A percentile compares a stretch with the other conserved stretches of the same genome.
Conservation (phyloP, 768 basidiomycete species). For the Trametes elegans region DNA sequence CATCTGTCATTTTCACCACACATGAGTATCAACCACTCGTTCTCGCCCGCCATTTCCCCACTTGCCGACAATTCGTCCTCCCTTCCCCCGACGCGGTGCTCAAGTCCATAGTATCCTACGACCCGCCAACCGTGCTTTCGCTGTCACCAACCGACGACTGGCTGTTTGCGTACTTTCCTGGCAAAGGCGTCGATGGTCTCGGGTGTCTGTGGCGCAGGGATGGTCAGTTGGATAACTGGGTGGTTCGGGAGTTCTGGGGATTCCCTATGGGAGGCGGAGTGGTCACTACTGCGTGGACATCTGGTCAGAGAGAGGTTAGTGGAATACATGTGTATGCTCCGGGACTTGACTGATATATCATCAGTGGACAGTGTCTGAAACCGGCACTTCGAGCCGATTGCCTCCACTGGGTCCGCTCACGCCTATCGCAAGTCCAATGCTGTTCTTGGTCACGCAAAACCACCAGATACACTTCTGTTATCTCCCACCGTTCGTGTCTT, state of each 20-base stretch:
- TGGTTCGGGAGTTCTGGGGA: constrained; percentile 53
- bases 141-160: constrained; percentile 57
- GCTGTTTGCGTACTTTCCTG: constrained; percentile 77
- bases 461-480: constrained; percentile 56
- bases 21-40: constrained; percentile 62
- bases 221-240: constrained; percentile 60
- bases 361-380: constrained; percentile 53
- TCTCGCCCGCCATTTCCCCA: constrained; percentile 64
- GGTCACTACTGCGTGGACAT: constrained; percentile 63
- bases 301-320: constrained; percentile 56
- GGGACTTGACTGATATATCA: neutral
- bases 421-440: constrained; percentile 50
- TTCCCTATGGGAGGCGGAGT: constrained; percentile 53
- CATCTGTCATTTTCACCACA: constrained; percentile 67
- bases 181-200: constrained; percentile 51
- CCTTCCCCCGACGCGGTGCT: constrained; percentile 54
- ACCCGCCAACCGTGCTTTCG: constrained; percentile 61
- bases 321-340: no score
- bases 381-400: constrained; percentile 51
- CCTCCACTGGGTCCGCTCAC: constrained; percentile 57
- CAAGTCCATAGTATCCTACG: constrained; percentile 46
- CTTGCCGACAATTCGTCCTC: constrained; percentile 61
- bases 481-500: constrained; percentile 43
- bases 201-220: constrained; percentile 67
- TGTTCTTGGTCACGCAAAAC: constrained; percentile 65